Percentiles rank a stretch among this genome's conserved stretches.
These are phyloP conservation scores for Blastomyces parvus DNA, from an alignment of 2,329 filamentous ascomycete genomes.

Conservation along the genomic window DNA sequence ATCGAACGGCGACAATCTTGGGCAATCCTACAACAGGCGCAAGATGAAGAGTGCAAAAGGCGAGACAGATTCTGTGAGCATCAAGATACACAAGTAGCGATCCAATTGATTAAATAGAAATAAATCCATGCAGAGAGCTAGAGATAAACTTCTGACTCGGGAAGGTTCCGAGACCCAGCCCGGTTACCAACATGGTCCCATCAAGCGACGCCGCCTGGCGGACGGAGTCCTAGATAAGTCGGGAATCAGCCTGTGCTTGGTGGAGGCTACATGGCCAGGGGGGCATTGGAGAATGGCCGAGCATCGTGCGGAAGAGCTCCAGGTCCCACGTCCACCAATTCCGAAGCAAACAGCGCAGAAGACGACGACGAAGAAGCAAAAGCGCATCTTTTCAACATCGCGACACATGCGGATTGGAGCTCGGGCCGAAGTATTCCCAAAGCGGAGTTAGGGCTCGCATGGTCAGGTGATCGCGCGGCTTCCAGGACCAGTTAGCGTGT, in stretches of 20 bases:
- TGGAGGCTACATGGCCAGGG: neutral
- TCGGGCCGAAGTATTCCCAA: neutral
- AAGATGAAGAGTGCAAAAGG: neutral
- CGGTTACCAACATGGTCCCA: neutral
- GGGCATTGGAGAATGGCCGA: neutral
- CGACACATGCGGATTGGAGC: neutral
- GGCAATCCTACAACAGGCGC: neutral
- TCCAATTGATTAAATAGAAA: conserved; percentile 2
- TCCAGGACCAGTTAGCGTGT: neutral
- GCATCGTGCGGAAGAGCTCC: neutral
- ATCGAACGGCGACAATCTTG: neutral
- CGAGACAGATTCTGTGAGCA: neutral
- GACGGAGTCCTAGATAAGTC: neutral
- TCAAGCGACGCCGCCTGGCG: neutral
- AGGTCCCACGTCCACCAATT: neutral
- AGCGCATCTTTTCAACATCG: too few species aligned
- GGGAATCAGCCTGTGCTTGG: neutral
- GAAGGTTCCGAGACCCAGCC: neutral
- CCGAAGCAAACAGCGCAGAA: neutral
- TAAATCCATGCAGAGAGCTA: too few species aligned
- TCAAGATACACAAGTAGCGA: neutral
- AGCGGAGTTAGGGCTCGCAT: neutral
- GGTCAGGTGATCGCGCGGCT: neutral
- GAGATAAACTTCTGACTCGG: neutral
- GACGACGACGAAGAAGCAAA: too few species aligned